Base-by-base conservation (phyloP, 2,329 filamentous ascomycete species). In the Pseudogymnoascus sp. region DNA sequence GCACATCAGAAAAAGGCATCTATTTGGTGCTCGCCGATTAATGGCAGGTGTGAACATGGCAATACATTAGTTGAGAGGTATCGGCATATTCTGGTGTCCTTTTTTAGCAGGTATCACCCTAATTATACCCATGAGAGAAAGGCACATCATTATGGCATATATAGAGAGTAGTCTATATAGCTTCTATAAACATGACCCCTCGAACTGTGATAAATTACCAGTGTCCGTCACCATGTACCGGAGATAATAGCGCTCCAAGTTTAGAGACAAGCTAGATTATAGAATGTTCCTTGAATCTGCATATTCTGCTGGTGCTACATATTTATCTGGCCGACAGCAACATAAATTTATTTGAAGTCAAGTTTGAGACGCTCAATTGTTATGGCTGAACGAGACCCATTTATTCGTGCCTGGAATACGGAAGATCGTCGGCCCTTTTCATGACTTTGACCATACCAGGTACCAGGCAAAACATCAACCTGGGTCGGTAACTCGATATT, bases 401-500 rank as follows among this genome's bases (percentile, higher is more conserved):
- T 57, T 33, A 57, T 57, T 28, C 17, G 47, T 53, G 42, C 42
- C 50, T 57, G 50, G 10, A 19, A 5, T 31, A 33, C 50, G 50
- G 50, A 57, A 57, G n/a, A 57, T 57, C 7, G n/a, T 57, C 50
- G 50, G 50, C 28, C 50, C 50, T 57, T 57, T 57, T 28, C n/a
- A 21, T 35, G 50, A 35, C 50, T 28, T 57, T 33, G 50, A 15
- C 50, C 50, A 57, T 9, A 8, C n/a, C 26, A 53, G 10, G 13
- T 9, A 8, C n/a, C 26, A 53, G 10, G 13, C 33, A 33, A 10
- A 33, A 57, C 50, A 57, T 15, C 28, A 35, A 35, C 47, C n/a
- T 57, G 28, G 17, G n/a, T 35, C 28, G 33, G 35, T 33, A 57
- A 57, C 28, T 13, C n/a, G 50, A 57, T 35, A 57, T 33, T 35